A percentile compares a stretch with the other conserved stretches of the same genome.
Evolutionary conservation across 2,329 filamentous ascomycete genomes (phyloP).

Genomic region (Colletotrichum destructivum): DNA sequence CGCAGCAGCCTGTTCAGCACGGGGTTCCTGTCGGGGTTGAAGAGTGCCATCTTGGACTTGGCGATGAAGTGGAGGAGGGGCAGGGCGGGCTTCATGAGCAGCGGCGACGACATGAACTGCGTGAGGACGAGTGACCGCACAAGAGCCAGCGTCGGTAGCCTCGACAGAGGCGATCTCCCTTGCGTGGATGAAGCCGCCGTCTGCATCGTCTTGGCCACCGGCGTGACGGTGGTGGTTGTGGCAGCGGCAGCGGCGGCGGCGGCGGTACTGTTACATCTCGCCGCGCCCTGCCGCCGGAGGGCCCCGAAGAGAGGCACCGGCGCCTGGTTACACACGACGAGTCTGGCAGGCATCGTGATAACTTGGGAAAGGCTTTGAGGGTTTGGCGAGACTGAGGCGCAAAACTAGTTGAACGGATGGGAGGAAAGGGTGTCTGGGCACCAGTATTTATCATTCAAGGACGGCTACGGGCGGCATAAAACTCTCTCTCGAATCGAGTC

Average conservation of each 20-base stretch:
- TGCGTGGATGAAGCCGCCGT: not conserved
- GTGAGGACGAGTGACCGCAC: slow-evolving; percentile 34
- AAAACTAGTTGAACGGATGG: not conserved
- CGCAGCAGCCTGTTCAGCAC: slow-evolving; percentile 80
- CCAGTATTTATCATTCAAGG: slow-evolving; percentile 27
- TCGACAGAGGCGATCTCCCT: slow-evolving; percentile 24
- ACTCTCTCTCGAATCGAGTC: not conserved
- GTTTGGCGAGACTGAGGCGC: not conserved
- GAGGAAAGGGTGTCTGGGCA: slow-evolving; percentile 10
- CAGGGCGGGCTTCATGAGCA: slow-evolving; percentile 35
- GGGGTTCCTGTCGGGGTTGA: slow-evolving; percentile 84
- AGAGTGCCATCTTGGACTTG: slow-evolving; percentile 21
- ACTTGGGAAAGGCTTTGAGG: not conserved
- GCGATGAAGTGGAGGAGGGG: slow-evolving; percentile 31
- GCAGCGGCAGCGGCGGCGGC: not conserved
- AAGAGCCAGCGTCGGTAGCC: slow-evolving; percentile 20
- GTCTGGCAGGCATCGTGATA: slow-evolving; percentile 28
- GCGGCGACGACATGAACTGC: slow-evolving; percentile 26
- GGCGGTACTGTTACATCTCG: slow-evolving; percentile 31
- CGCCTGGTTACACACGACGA: slow-evolving; percentile 17
- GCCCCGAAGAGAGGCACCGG: slow-evolving; percentile 29
- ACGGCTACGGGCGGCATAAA: slow-evolving; percentile 41
- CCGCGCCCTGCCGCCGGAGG: slow-evolving; percentile 18
- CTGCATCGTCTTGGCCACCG: slow-evolving; percentile 24
- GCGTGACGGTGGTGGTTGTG: slow-evolving; percentile 32